phyloP scores from a whole-genome alignment of 306 rosid species.

The Malus asiatica region DNA sequence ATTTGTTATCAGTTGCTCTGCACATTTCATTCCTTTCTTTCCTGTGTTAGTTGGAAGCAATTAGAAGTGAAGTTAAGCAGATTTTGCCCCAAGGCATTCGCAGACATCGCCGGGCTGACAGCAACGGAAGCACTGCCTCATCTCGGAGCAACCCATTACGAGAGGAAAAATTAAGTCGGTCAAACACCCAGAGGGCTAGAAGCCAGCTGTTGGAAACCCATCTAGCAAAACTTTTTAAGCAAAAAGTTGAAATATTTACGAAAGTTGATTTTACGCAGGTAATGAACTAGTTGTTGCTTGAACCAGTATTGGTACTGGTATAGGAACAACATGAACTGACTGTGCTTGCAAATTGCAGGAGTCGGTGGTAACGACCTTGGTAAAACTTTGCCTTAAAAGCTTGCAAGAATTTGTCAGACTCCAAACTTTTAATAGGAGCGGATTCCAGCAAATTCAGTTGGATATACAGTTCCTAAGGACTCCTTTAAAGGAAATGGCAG shows the following conservation, averaged over 20 bases:
- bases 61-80: conserved; percentile 68
- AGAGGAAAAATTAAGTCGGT: conserved; percentile 70
- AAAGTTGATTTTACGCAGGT: conserved; percentile 95
- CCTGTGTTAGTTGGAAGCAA: conserved; percentile 59
- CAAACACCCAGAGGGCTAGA: conserved; percentile 77
- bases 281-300: conserved; percentile 19
- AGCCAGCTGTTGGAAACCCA: conserved; percentile 97
- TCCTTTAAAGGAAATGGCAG: conserved; percentile 68
- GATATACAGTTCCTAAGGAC: conserved; percentile 79
- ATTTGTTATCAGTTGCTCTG: not conserved
- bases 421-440: conserved; percentile 85
- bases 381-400: conserved; percentile 84
- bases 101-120: conserved; percentile 71
- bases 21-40: conserved; percentile 5
- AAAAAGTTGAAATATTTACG: conserved; percentile 89
- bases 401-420: conserved; percentile 80
- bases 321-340: conserved; percentile 16
- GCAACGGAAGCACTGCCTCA: conserved; percentile 81
- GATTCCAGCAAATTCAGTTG: conserved; percentile 94
- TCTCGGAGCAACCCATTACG: conserved; percentile 84
- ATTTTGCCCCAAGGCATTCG: conserved; percentile 65
- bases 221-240: conserved; percentile 86
- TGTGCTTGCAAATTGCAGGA: conserved; percentile 50
- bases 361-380: conserved; percentile 71
- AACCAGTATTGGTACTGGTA: not conserved